Evolutionary conservation across 441 rosid species (phyloP), one percentile per base, ranked within the genome.

Genomic region (Populus tomentosa): DNA sequence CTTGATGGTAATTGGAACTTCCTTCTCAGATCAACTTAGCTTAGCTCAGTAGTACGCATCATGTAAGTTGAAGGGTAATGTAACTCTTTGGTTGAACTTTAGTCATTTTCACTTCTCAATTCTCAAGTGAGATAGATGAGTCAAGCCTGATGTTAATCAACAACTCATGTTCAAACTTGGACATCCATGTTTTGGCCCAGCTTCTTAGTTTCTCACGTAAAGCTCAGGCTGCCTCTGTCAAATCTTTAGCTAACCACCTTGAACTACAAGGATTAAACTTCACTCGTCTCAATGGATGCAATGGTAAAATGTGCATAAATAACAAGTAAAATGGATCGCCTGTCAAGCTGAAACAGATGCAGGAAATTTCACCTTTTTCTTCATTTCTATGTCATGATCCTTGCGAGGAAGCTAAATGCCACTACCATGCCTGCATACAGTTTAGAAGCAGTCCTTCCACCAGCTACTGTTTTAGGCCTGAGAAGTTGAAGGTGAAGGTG

Each of bases 1-100:
- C 7, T 65, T 65, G 36, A 32, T 70, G 64, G 56, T 64, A 30
- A 70, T 63, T 77, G 23, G 18, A 40, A 30, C 66, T 71, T 77
- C 70, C 50, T 64, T 77, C 53, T 65, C 80, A 42, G 18, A 18
- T 30, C 46, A 21, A 13, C 26, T 38, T 10, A 23, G 42, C 33
- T 24, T 3, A 21, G 65, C 65, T 21, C 10, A 61, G 65, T 1
- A 21, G 65, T 36, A 20, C 63, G 8, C 8, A n/a, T 28, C 3
- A 8, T 64, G 56, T 64, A 42, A 64, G 67, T 65, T 71, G 66
- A 46, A 62, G 32, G 71, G 24, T 66, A 42, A 14, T 10, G 16
- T 64, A 42, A 65, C 0, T 38, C 62, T 16, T 6, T 56, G 10
- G 28, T 14, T 18, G 11, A 70, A 24, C 36, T 24, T 0, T 24